Evolutionary conservation across 352 stramenopile genomes (phyloP).

Genomic region (Thalassiosira allenii): DNA sequence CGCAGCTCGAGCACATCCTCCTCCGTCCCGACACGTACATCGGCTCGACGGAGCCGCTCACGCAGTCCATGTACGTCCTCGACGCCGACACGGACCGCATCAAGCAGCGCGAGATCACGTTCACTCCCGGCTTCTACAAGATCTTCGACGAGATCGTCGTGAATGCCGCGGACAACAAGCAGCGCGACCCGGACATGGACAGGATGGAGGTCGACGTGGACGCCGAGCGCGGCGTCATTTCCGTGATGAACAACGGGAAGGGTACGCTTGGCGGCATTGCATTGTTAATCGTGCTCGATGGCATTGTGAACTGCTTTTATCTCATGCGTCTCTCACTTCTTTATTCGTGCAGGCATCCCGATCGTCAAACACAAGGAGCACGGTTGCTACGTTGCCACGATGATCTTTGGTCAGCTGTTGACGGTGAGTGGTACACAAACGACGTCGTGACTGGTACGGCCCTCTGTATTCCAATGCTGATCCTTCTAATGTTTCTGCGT

Average conservation of each 20-base stretch:
- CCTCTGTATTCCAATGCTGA: too few species aligned
- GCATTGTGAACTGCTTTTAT: neutral
- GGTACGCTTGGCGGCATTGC: slow-evolving; percentile 33
- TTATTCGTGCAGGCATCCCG: slow-evolving; percentile 93
- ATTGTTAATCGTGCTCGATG: neutral
- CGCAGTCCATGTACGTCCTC: slow-evolving; percentile 96
- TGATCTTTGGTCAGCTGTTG: slow-evolving; percentile 98
- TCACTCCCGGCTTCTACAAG: slow-evolving; percentile 94
- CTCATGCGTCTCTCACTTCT: too few species aligned
- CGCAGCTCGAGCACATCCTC: slow-evolving; percentile 98
- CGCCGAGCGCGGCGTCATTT: slow-evolving; percentile 91
- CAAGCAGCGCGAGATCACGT: slow-evolving; percentile 92
- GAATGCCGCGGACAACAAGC: slow-evolving; percentile 99
- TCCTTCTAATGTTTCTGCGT: neutral
- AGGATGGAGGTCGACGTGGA: slow-evolving; percentile 97
- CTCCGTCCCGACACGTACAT: slow-evolving; percentile 99
- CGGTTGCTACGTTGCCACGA: slow-evolving; percentile 95
- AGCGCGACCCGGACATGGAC: slow-evolving; percentile 97
- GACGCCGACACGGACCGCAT: slow-evolving; percentile 88
- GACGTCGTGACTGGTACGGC: neutral
- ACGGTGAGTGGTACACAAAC: too few species aligned
- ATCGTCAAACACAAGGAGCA: slow-evolving; percentile 97
- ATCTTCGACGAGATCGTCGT: slow-evolving; percentile 99
- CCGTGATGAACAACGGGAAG: slow-evolving; percentile 97
- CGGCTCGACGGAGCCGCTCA: slow-evolving; percentile 94